Conservation (phyloP, 345 rosid species). For the Lagerstroemia speciosa region DNA sequence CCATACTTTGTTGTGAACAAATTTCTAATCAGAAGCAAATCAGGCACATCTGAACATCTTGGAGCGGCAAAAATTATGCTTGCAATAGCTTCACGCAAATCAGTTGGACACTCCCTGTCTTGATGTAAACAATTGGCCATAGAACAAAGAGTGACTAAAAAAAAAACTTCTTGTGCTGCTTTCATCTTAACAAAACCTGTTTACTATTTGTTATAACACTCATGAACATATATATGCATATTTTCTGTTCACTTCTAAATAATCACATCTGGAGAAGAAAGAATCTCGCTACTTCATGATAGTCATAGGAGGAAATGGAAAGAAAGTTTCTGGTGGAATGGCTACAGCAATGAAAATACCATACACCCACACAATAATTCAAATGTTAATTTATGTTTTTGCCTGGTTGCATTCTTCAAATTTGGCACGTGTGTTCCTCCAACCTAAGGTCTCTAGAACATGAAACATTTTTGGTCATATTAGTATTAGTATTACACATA, state of each 20-base stretch:
- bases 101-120: conserved; percentile 78
- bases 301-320: background rate
- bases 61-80: conserved; percentile 93
- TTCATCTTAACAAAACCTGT: too few species aligned
- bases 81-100: conserved; percentile 81
- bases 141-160: conserved; percentile 7
- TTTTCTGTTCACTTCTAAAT: too few species aligned
- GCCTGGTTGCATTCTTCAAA: background rate
- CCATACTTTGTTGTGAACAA: conserved; percentile 76
- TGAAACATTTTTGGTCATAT: background rate
- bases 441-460: background rate
- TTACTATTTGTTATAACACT: too few species aligned
- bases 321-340: too few species aligned
- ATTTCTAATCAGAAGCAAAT: conserved; percentile 72
- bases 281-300: background rate
- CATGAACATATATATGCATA: too few species aligned
- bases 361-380: background rate
- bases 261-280: background rate
- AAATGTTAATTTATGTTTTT: background rate
- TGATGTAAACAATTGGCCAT: background rate
- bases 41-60: conserved; percentile 89
- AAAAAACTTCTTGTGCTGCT: too few species aligned
- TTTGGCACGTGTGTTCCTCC: background rate
- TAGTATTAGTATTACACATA: too few species aligned
- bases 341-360: too few species aligned